Evolutionary conservation across 2,329 filamentous ascomycete species (phyloP).

Genomic region (Cercospora brassicicola): DNA sequence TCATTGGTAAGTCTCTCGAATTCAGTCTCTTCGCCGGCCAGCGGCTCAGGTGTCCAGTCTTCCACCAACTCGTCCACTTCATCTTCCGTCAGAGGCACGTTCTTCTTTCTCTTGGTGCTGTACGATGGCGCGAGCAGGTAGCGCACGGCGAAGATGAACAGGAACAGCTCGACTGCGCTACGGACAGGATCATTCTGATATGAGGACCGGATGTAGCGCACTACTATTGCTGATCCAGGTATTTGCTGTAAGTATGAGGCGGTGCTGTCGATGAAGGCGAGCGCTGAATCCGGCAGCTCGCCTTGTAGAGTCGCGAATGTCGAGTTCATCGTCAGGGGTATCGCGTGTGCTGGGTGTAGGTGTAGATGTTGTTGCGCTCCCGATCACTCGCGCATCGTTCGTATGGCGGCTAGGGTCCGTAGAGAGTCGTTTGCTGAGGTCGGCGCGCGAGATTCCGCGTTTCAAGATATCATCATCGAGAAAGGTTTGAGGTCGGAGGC

Average conservation of each 20-base stretch:
- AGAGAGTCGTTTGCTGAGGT: background rate
- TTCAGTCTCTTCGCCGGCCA: constrained; percentile 71
- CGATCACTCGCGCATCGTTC: constrained; percentile 1
- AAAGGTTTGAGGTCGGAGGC: constrained; percentile 1
- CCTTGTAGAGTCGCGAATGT: constrained; percentile 39
- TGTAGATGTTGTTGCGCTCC: background rate
- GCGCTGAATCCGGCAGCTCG: constrained; percentile 57
- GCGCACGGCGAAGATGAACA: constrained; percentile 92
- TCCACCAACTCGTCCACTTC: constrained; percentile 97
- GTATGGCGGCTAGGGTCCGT: background rate
- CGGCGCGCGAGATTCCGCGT: background rate
- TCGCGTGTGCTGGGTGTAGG: background rate
- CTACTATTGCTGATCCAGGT: constrained; percentile 88
- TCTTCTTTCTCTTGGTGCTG: constrained; percentile 84
- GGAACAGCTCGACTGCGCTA: constrained; percentile 85
- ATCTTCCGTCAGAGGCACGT: constrained; percentile 86
- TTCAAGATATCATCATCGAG: constrained; percentile 2
- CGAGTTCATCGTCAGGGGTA: constrained; percentile 23
- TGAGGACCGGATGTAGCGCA: constrained; percentile 93
- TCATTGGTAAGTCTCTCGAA: constrained; percentile 82
- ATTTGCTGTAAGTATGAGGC: constrained; percentile 75
- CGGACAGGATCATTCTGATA: constrained; percentile 97
- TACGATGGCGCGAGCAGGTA: constrained; percentile 92
- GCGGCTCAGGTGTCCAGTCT: constrained; percentile 92
- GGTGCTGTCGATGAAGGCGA: constrained; percentile 57